These are phyloP conservation scores for Apiospora koreana DNA, from an alignment of 2,329 filamentous ascomycete species.

Conservation along the genomic window DNA sequence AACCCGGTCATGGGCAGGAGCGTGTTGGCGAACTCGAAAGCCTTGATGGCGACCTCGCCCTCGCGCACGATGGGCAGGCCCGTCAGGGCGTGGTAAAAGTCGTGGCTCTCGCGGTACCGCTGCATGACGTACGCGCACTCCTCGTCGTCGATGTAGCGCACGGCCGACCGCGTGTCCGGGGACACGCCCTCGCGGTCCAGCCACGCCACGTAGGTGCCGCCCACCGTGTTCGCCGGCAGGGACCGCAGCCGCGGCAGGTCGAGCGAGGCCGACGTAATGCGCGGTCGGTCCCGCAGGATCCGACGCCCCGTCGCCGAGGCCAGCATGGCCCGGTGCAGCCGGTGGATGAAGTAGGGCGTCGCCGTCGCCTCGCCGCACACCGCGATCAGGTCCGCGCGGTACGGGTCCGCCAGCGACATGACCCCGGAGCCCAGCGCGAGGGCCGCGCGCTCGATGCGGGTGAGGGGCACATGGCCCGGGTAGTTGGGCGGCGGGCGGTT, in stretches of 20 bases:
- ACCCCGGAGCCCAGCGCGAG: slow-evolving; percentile 68
- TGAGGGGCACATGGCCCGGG: slow-evolving; percentile 89
- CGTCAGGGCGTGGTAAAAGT: slow-evolving; percentile 95
- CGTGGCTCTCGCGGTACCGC: slow-evolving; percentile 94
- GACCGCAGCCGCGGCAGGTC: slow-evolving; percentile 68
- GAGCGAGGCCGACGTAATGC: slow-evolving; percentile 77
- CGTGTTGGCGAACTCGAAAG: slow-evolving; percentile 96
- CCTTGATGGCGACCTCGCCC: slow-evolving; percentile 95
- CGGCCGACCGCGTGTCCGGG: slow-evolving; percentile 80
- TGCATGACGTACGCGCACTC: slow-evolving; percentile 99
- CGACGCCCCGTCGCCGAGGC: slow-evolving; percentile 78
- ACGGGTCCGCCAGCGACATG: slow-evolving; percentile 70
- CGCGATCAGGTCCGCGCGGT: slow-evolving; percentile 89
- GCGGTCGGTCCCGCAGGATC: slow-evolving; percentile 86
- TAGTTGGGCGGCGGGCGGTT: slow-evolving; percentile 86
- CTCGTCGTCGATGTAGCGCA: slow-evolving; percentile 90
- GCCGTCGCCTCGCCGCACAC: slow-evolving; percentile 92
- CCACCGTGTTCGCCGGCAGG: slow-evolving; percentile 74
- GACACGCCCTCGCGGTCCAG: slow-evolving; percentile 92
- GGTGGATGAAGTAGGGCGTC: slow-evolving; percentile 91
- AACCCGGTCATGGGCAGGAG: slow-evolving; percentile 92
- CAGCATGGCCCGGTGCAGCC: slow-evolving; percentile 91
- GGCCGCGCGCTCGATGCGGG: slow-evolving; percentile 70
- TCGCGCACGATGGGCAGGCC: slow-evolving; percentile 90
- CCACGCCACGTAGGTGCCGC: slow-evolving; percentile 83